These are phyloP conservation scores for Mycena galopus DNA, from an alignment of 768 basidiomycete genomes.

Conservation along the genomic window DNA sequence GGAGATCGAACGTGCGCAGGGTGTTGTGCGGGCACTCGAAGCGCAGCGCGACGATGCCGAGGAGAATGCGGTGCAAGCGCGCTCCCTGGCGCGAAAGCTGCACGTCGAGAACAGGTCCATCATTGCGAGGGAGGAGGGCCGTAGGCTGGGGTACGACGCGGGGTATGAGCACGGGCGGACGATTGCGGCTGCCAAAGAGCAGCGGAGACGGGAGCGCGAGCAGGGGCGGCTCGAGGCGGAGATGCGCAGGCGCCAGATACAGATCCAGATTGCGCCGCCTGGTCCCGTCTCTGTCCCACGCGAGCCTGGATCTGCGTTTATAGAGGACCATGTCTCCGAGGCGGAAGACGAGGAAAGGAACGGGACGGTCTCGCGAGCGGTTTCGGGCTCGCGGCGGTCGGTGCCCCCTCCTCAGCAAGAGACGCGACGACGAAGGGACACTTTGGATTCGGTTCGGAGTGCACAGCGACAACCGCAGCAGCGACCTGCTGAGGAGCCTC, in stretches of 20 bases:
- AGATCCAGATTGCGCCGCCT: not conserved
- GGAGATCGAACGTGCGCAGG: slow-evolving; percentile 21
- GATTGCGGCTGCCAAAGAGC: slow-evolving; percentile 24
- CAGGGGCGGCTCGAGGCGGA: slow-evolving; percentile 12
- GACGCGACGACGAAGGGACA: not conserved
- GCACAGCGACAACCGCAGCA: not conserved
- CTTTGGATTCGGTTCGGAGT: slow-evolving; percentile 1
- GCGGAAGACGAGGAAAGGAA: not conserved
- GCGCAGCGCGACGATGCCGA: slow-evolving; percentile 29
- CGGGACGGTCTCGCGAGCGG: not conserved
- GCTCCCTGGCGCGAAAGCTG: slow-evolving; percentile 66
- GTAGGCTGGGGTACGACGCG: slow-evolving; percentile 56
- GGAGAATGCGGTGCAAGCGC: slow-evolving; percentile 51
- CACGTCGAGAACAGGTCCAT: slow-evolving; percentile 65
- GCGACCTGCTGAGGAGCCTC: not conserved
- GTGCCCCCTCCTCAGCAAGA: not conserved
- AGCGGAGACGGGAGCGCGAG: slow-evolving; percentile 1
- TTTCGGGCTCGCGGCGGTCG: not conserved
- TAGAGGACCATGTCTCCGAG: slow-evolving; percentile 12
- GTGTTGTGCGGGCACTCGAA: slow-evolving; percentile 14
- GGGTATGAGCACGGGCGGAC: slow-evolving; percentile 65
- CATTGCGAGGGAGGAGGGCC: slow-evolving; percentile 69
- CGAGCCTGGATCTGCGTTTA: slow-evolving; percentile 18
- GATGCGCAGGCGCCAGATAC: not conserved
- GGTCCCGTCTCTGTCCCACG: not conserved